Conservation (phyloP, 2,329 filamentous ascomycete genomes). For the Elsinoe arachidis region DNA sequence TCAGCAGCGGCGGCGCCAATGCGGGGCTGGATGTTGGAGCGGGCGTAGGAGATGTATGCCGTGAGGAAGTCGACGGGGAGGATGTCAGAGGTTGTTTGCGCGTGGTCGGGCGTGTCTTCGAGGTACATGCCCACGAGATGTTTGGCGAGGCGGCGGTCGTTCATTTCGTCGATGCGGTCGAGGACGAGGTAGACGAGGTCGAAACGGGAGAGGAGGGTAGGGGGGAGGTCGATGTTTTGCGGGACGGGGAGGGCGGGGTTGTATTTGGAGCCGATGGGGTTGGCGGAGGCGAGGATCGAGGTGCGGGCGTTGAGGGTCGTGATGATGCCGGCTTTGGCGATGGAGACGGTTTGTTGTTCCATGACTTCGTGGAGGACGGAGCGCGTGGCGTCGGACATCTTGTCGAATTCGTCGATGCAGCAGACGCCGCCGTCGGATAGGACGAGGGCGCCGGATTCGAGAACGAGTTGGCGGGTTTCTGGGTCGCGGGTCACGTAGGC, state of each 20-base stretch:
- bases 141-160: conserved; percentile 78
- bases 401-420: conserved; percentile 82
- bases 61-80: conserved; percentile 88
- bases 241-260: conserved; percentile 92
- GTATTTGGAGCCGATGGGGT: conserved; percentile 96
- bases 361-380: conserved; percentile 82
- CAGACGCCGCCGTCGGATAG: conserved; percentile 77
- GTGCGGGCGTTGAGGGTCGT: conserved; percentile 95
- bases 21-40: conserved; percentile 71
- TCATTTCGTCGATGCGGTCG: conserved; percentile 84
- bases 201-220: conserved; percentile 89
- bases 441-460: conserved; percentile 71
- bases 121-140: conserved; percentile 95
- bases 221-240: conserved; percentile 95
- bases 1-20: conserved; percentile 73
- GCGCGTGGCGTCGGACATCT: conserved; percentile 77
- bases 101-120: conserved; percentile 86
- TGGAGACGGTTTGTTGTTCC: conserved; percentile 81
- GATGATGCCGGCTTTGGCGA: conserved; percentile 87
- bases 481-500: conserved; percentile 78
- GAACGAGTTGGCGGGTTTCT: conserved; percentile 75
- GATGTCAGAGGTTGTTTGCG: conserved; percentile 56
- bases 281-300: conserved; percentile 91
- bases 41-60: conserved; percentile 93
- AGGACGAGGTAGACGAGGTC: conserved; percentile 95